Percentiles rank a stretch among this genome's conserved stretches.
phyloP scores from a whole-genome alignment of 257 asterid genomes.

The Haberlea rhodopensis region DNA sequence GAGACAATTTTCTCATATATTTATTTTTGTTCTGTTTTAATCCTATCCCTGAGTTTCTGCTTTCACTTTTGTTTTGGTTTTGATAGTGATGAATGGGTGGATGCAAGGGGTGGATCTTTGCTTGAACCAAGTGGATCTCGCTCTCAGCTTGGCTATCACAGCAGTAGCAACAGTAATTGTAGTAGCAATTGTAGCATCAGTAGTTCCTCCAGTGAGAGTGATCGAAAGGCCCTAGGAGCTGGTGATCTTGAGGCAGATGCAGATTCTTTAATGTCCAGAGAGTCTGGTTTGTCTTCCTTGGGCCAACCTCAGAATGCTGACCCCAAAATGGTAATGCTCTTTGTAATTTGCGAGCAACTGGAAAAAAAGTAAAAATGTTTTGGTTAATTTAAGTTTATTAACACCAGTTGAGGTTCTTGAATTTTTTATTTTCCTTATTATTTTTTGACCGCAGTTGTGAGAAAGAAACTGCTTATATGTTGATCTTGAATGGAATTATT shows the following conservation, averaged over 20 bases:
- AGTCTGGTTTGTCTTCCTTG: slow-evolving; percentile 80
- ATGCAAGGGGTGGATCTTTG: slow-evolving; percentile 61
- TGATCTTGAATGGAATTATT: not conserved
- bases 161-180: slow-evolving; percentile 87
- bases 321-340: slow-evolving; percentile 51
- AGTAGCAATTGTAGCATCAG: slow-evolving; percentile 86
- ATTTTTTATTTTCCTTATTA: not conserved
- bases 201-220: slow-evolving; percentile 91
- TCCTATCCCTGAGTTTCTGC: slow-evolving; percentile 25
- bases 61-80: slow-evolving; percentile 38
- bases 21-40: slow-evolving; percentile 21
- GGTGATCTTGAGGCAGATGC: slow-evolving; percentile 99
- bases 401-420: slow-evolving; percentile 10
- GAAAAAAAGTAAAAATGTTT: slow-evolving; percentile 17
- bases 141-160: slow-evolving; percentile 65
- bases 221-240: slow-evolving; percentile 61
- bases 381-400: slow-evolving; percentile 3
- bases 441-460: not conserved
- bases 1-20: slow-evolving; percentile 30
- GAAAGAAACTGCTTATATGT: not conserved
- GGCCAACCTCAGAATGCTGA: slow-evolving; percentile 62
- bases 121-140: slow-evolving; percentile 60
- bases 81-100: slow-evolving; percentile 60
- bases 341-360: slow-evolving; percentile 15
- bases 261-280: slow-evolving; percentile 80